Percentiles rank a stretch among this genome's conserved stretches.
phyloP scores from a whole-genome alignment of 2,329 filamentous ascomycete genomes.

The Pseudogymnoascus sp. region DNA sequence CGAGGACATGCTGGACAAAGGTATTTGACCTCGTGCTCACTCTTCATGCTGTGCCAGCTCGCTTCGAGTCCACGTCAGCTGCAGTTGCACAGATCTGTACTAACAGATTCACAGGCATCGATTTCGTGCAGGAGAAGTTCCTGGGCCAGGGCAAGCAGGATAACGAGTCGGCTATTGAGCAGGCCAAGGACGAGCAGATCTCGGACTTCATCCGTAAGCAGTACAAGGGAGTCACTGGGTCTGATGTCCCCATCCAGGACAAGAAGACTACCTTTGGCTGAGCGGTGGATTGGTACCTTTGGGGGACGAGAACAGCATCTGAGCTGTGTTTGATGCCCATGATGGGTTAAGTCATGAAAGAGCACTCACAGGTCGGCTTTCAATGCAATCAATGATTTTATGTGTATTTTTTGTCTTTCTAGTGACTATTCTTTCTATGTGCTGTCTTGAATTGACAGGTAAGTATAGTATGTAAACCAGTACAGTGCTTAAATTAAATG shows the following conservation, averaged over 20 bases:
- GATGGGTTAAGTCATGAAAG: not conserved
- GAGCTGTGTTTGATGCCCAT: not conserved
- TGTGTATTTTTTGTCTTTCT: not conserved
- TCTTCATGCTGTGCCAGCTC: not conserved
- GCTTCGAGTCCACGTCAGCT: not conserved
- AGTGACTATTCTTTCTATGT: not conserved
- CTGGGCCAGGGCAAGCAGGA: conserved; percentile 62
- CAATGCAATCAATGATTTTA: not conserved
- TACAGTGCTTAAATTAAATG: not conserved
- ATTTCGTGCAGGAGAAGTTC: conserved; percentile 70
- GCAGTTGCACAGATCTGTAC: not conserved
- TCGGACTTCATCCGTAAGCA: conserved; percentile 62
- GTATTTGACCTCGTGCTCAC: conserved; percentile 35
- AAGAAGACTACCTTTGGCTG: conserved; percentile 42
- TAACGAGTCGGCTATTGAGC: conserved; percentile 67
- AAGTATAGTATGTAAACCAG: not conserved
- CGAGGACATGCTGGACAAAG: conserved; percentile 76
- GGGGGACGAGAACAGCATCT: not conserved
- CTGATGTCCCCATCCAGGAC: conserved; percentile 62
- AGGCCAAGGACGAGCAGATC: conserved; percentile 77
- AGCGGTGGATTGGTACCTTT: not conserved
- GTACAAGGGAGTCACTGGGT: conserved; percentile 64
- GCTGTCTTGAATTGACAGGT: not conserved
- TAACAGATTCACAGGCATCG: conserved; percentile 50
- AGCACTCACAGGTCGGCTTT: not conserved